phyloP scores from a whole-genome alignment of 805 yeast genomes.

The Isabelozyma pseudorhagii region DNA sequence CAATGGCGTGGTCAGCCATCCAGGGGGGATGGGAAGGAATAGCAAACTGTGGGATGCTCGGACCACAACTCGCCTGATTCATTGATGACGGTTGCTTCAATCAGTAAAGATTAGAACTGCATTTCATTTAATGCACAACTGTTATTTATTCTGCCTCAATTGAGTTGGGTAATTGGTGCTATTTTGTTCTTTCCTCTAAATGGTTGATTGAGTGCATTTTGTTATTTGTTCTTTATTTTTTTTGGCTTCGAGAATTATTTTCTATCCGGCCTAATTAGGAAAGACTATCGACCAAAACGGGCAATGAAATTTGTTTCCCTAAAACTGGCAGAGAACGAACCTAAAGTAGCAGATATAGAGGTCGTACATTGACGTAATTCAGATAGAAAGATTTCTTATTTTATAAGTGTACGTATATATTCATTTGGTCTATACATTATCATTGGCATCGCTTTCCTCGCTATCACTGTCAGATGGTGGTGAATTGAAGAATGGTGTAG shows the following conservation, averaged over 20 bases:
- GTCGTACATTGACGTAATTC: background rate
- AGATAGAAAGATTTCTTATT: too few species aligned
- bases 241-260: background rate
- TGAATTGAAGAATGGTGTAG: constrained; percentile 35
- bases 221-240: too few species aligned
- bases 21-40: background rate
- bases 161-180: background rate
- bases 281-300: background rate
- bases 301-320: background rate
- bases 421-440: background rate
- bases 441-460: background rate
- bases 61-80: background rate
- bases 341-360: background rate
- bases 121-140: background rate
- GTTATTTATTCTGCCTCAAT: background rate
- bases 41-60: background rate
- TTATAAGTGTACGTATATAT: background rate
- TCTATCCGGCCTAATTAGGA: background rate
- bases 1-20: background rate
- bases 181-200: background rate
- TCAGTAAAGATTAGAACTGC: background rate
- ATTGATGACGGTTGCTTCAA: background rate
- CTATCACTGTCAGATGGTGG: constrained; percentile 37
- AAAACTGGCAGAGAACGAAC: background rate
- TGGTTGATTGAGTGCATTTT: background rate